Evolutionary conservation across 352 stramenopile species (phyloP), one percentile per base, ranked within the genome.

Genomic region (Pythium plurisporium): DNA sequence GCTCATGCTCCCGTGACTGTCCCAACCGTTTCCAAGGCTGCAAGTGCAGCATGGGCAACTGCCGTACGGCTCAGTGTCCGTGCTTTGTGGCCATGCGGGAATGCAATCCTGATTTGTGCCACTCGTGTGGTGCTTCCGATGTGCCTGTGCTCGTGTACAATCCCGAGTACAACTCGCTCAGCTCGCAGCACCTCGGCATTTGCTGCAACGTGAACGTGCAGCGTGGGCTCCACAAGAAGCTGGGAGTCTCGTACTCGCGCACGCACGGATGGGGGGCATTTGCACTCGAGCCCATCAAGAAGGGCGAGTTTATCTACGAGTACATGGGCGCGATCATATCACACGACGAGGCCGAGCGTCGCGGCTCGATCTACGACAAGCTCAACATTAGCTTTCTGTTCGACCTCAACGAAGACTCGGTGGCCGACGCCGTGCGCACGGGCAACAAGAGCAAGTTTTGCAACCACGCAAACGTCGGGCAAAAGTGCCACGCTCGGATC

Each of bases 381-480:
- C 62, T 77, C 34, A 81, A 87, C 51, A 82, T 74, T 61, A 86
- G 73, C 17, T 98, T 96, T 53, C 51, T 98, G 20, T 98, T 98
- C 62, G 89, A 97, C 66, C 52, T 97, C 34, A 96, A 91, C 47
- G 80, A 86, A 11, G 91, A 97, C 27, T 76, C 73, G 22, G 79
- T 90, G 23, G 61, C 98, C 23, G 94, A 98, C 60, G 90, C 91
- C 1, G 74, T 90, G 23, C 79, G 85, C 22, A 86, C 85, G 29
- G 91, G 94, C 23, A 98, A 98, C 74, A 97, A 97, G 65, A 89
- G 77, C 51, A 87, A 93, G 51, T 98, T 95, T 55, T 78, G 86
- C 12, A 95, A 96, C 61, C 88, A 97, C 59, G 56, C 64, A 0
- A 52, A 56, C 10, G 70, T 75, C 1, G 52, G 65, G 0, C 78